A percentile compares a stretch with the other conserved stretches of the same genome.
Evolutionary conservation across 2,329 filamentous ascomycete species (phyloP).

Genomic region (Talaromyces funiculosus): DNA sequence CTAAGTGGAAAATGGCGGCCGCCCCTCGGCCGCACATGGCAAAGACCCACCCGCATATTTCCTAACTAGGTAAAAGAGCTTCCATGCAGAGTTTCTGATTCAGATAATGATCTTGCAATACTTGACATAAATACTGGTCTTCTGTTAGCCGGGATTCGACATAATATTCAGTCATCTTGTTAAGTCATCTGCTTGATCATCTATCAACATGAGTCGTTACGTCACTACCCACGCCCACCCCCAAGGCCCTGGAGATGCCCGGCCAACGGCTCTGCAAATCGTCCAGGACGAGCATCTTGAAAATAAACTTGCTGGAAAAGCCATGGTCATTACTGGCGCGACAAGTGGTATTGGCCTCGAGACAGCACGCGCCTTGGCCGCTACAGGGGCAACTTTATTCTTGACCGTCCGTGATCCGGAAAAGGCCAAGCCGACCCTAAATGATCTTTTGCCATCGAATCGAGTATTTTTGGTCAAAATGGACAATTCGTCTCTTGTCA

Average conservation of each 20-base stretch:
- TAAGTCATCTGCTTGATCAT: not conserved
- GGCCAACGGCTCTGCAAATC: conserved; percentile 23
- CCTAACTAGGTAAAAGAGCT: not conserved
- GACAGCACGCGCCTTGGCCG: conserved; percentile 40
- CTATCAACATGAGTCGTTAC: conserved; percentile 17
- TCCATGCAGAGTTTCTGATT: not conserved
- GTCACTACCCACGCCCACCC: conserved; percentile 19
- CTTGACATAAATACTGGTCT: not conserved
- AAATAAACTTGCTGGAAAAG: conserved; percentile 25
- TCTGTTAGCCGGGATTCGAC: not conserved
- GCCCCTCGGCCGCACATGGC: not conserved
- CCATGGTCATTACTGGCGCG: conserved; percentile 41
- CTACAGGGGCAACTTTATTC: conserved; percentile 44
- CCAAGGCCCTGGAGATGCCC: conserved; percentile 22
- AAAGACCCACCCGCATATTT: not conserved
- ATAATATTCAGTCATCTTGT: not conserved
- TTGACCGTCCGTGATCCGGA: conserved; percentile 40
- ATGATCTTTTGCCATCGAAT: conserved; percentile 16
- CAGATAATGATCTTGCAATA: not conserved
- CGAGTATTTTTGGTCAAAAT: conserved; percentile 32
- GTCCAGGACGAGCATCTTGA: conserved; percentile 21
- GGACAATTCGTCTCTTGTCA: conserved; percentile 28
- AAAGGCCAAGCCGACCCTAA: conserved; percentile 28
- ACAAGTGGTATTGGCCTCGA: conserved; percentile 43
- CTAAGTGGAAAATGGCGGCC: not conserved